A percentile compares a stretch with the other conserved stretches of the same genome.
These are phyloP conservation scores for Fraxinus ornus DNA, from an alignment of 305 asterid species.

Conservation along the genomic window DNA sequence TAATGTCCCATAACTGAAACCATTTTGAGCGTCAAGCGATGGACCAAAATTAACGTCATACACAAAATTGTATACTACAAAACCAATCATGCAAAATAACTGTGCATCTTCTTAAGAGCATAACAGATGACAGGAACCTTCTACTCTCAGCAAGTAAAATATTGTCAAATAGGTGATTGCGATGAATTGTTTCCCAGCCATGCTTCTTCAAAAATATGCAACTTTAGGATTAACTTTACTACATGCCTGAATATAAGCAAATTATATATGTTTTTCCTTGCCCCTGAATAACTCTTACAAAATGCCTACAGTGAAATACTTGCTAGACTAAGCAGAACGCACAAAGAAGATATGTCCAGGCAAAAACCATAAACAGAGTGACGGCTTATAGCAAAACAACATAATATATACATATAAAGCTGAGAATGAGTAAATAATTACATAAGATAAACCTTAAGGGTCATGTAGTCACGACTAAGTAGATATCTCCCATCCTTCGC, in stretches of 20 bases:
- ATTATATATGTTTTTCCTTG: background rate
- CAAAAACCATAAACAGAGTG: constrained; percentile 4
- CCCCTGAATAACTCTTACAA: background rate
- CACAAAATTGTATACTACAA: constrained; percentile 9
- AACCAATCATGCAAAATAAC: constrained; percentile 13
- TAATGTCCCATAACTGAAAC: constrained; percentile 91
- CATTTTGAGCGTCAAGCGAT: constrained; percentile 16
- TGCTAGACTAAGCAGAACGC: background rate
- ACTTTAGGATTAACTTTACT: constrained; percentile 8
- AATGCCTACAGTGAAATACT: constrained; percentile 18
- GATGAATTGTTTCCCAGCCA: constrained; percentile 8
- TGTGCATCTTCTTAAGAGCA: constrained; percentile 10
- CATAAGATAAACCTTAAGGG: constrained; percentile 72
- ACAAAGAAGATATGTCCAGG: background rate
- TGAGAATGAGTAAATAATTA: background rate
- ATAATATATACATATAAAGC: constrained; percentile 8
- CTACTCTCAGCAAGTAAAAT: background rate
- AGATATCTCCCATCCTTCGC: constrained; percentile 93
- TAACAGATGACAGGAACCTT: constrained; percentile 5
- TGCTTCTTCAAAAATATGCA: background rate
- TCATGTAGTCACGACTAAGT: constrained; percentile 98
- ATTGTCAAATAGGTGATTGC: background rate
- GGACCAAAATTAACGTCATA: background rate
- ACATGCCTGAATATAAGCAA: constrained; percentile 10
- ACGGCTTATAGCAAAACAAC: constrained; percentile 6